phyloP scores from a whole-genome alignment of 352 stramenopile genomes.

The Pilasporangium apinafurcum region DNA sequence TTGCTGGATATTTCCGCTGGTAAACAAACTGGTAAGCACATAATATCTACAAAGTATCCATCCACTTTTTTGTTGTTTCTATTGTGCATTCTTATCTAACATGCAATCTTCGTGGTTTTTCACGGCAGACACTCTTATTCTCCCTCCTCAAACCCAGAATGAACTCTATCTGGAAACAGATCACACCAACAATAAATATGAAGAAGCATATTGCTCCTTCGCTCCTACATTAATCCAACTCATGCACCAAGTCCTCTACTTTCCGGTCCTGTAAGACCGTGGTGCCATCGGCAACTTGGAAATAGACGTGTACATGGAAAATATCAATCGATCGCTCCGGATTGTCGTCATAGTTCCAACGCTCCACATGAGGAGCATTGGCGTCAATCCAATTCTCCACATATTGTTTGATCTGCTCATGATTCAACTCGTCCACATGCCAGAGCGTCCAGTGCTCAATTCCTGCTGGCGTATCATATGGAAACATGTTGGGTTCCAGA shows the following conservation, averaged over 20 bases:
- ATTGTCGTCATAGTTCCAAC: slow-evolving; percentile 89
- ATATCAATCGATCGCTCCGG: slow-evolving; percentile 86
- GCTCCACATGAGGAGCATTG: slow-evolving; percentile 66
- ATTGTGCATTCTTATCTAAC: too few species aligned
- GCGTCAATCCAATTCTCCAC: slow-evolving; percentile 86
- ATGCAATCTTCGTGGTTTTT: too few species aligned
- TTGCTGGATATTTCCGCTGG: too few species aligned
- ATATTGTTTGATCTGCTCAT: slow-evolving; percentile 84
- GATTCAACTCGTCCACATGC: slow-evolving; percentile 68
- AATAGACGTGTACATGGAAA: slow-evolving; percentile 88
- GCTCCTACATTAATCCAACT: slow-evolving; percentile 32
- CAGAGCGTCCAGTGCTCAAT: slow-evolving; percentile 88
- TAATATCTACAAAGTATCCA: too few species aligned
- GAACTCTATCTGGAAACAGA: too few species aligned
- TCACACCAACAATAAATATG: too few species aligned
- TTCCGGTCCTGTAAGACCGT: slow-evolving; percentile 56
- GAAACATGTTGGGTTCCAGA: slow-evolving; percentile 88
- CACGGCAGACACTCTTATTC: too few species aligned
- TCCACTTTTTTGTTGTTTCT: too few species aligned
- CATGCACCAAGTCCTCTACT: slow-evolving; percentile 66
- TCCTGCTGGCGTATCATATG: slow-evolving; percentile 81
- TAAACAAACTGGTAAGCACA: too few species aligned
- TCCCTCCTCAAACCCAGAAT: too few species aligned
- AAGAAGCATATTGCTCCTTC: too few species aligned
- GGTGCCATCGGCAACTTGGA: slow-evolving; percentile 52